phyloP scores from a whole-genome alignment of 2,329 filamentous ascomycete genomes.

The Cyphellophora europaea region DNA sequence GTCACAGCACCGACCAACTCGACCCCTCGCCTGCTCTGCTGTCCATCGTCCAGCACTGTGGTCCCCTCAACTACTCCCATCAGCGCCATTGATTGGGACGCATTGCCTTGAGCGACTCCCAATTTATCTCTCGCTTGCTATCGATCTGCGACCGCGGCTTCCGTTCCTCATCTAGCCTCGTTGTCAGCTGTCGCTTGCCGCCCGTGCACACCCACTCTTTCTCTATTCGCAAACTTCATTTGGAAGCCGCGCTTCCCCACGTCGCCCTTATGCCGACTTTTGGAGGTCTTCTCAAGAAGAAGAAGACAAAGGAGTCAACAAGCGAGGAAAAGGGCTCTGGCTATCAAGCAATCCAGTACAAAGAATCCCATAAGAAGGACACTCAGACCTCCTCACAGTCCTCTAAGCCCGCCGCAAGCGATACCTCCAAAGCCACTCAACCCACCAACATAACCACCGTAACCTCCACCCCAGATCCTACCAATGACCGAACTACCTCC shows the following conservation, averaged over 20 bases:
- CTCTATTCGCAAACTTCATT: constrained; percentile 9
- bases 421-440: constrained; percentile 22
- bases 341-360: constrained; percentile 17
- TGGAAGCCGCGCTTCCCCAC: constrained; percentile 16
- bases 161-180: too few relatives aligned
- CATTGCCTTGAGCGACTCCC: too few relatives aligned
- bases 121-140: too few relatives aligned
- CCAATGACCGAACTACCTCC: constrained; percentile 19
- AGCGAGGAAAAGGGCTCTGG: constrained; percentile 3
- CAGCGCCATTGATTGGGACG: too few relatives aligned
- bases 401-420: constrained; percentile 20
- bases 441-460: constrained; percentile 14
- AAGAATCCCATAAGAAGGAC: constrained; percentile 50
- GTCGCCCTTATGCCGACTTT: constrained; percentile 69
- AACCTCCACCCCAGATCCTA: constrained; percentile 16
- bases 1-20: too few relatives aligned
- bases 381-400: constrained; percentile 44
- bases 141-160: too few relatives aligned
- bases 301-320: constrained; percentile 52
- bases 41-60: too few relatives aligned
- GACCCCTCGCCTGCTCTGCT: too few relatives aligned
- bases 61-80: too few relatives aligned
- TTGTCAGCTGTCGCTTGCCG: not conserved
- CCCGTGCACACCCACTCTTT: constrained; percentile 5
- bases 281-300: constrained; percentile 89